Evolutionary conservation across 2,329 filamentous ascomycete genomes (phyloP).

Genomic region (Talaromyces marneffei): DNA sequence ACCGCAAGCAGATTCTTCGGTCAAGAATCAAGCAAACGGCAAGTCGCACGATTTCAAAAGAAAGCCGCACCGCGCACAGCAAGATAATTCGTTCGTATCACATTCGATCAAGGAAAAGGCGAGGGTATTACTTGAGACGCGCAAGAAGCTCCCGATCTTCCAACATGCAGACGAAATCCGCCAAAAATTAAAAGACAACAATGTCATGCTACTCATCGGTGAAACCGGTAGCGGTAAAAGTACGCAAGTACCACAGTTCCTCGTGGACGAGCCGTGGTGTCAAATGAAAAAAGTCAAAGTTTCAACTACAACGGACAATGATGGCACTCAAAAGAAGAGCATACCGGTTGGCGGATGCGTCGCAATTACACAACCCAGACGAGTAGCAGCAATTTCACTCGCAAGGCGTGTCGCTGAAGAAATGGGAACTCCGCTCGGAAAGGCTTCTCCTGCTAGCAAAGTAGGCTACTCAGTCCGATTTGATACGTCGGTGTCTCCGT

Average conservation of each 20-base stretch:
- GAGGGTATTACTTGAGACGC: slow-evolving; percentile 43
- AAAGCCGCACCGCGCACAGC: background rate
- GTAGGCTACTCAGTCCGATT: slow-evolving; percentile 96
- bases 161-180: slow-evolving; percentile 65
- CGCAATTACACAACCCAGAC: slow-evolving; percentile 87
- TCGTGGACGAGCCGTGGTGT: slow-evolving; percentile 77
- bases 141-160: slow-evolving; percentile 76
- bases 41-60: background rate
- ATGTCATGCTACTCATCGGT: slow-evolving; percentile 79
- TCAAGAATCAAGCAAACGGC: background rate
- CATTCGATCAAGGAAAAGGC: slow-evolving; percentile 40
- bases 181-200: slow-evolving; percentile 54
- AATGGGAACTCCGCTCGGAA: slow-evolving; percentile 60
- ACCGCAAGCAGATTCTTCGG: background rate
- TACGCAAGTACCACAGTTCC: slow-evolving; percentile 90
- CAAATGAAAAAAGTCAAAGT: slow-evolving; percentile 52
- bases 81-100: slow-evolving; percentile 2
- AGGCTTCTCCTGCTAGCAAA: slow-evolving; percentile 52
- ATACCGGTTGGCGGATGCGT: slow-evolving; percentile 68
- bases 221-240: slow-evolving; percentile 97
- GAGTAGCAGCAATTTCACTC: slow-evolving; percentile 87
- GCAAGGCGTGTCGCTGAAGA: slow-evolving; percentile 84
- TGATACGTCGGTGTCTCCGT: slow-evolving; percentile 75
- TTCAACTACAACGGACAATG: slow-evolving; percentile 18
- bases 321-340: slow-evolving; percentile 28